A percentile compares a stretch with the other conserved stretches of the same genome.
Evolutionary conservation across 2,329 filamentous ascomycete species (phyloP).

Genomic region (Hypoxylon sp.): DNA sequence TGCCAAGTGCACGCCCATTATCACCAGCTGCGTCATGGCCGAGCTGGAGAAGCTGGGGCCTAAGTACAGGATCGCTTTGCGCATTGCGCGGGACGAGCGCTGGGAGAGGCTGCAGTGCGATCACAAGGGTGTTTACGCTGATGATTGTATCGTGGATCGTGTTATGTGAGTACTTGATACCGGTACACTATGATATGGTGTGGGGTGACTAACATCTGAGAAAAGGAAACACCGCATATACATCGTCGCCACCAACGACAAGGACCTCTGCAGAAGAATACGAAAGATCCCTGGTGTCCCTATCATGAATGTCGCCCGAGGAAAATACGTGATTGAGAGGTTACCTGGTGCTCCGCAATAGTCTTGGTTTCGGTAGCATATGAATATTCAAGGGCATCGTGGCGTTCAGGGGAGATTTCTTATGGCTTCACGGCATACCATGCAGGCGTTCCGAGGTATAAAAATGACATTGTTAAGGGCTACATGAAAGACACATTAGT

Average conservation of each 20-base stretch:
- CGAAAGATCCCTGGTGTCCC: conserved; percentile 82
- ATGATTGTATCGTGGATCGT: conserved; percentile 74
- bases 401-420: conserved; percentile 33
- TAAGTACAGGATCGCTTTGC: conserved; percentile 87
- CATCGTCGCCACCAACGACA: conserved; percentile 79
- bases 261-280: conserved; percentile 85
- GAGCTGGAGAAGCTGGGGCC: conserved; percentile 91
- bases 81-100: conserved; percentile 87
- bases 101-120: conserved; percentile 90
- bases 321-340: conserved; percentile 95
- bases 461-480: conserved; percentile 11
- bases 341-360: conserved; percentile 84
- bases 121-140: conserved; percentile 82
- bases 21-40: conserved; percentile 86
- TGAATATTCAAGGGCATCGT: conserved; percentile 16
- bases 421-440: conserved; percentile 33
- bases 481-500: conserved; percentile 17
- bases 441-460: conserved; percentile 26
- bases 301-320: conserved; percentile 84
- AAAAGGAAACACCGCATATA: conserved; percentile 70
- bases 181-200: neutral
- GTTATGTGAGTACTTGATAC: conserved; percentile 47
- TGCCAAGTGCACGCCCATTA: conserved; percentile 89
- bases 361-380: neutral
- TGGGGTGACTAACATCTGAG: conserved; percentile 14